Percentiles rank a stretch among this genome's conserved stretches.
Evolutionary conservation across 257 asterid genomes (phyloP).

Genomic region (Cruciata laevipes): DNA sequence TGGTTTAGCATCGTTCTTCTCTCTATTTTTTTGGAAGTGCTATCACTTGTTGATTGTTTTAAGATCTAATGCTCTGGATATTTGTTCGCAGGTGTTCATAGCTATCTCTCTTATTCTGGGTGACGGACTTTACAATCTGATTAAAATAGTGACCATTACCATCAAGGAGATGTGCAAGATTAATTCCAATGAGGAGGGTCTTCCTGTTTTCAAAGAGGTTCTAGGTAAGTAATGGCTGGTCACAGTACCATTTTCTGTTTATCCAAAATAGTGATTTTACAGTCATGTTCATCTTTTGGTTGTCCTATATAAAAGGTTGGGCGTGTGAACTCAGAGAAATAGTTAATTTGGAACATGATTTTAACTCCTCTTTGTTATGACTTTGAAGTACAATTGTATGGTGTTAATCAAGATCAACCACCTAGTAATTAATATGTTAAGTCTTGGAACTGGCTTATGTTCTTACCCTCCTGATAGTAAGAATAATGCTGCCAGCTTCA

Average conservation of each 20-base stretch:
- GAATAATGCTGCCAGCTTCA: not conserved
- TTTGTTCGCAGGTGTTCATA: slow-evolving; percentile 62
- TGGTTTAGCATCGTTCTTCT: not conserved
- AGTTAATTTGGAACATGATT: not conserved
- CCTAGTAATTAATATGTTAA: not conserved
- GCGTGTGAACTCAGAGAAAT: not conserved
- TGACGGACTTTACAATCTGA: slow-evolving; percentile 89
- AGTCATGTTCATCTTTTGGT: not conserved
- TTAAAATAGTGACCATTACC: slow-evolving; percentile 66
- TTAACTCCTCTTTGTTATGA: too few species aligned
- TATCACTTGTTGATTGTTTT: not conserved
- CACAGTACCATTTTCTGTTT: slow-evolving; percentile 4
- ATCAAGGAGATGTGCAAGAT: slow-evolving; percentile 42
- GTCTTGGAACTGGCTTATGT: not conserved
- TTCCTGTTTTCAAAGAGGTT: slow-evolving; percentile 46
- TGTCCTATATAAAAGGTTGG: not conserved
- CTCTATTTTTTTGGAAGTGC: too few species aligned
- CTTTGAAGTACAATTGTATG: not conserved
- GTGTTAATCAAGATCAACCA: not conserved
- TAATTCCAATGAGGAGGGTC: slow-evolving; percentile 35
- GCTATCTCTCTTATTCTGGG: slow-evolving; percentile 87
- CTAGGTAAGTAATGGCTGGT: slow-evolving; percentile 37
- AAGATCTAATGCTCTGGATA: slow-evolving; percentile 7
- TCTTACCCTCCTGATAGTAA: too few species aligned
- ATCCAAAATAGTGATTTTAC: not conserved